Evolutionary conservation across 345 rosid genomes (phyloP).

Genomic region (Raphanus raphanistrum): DNA sequence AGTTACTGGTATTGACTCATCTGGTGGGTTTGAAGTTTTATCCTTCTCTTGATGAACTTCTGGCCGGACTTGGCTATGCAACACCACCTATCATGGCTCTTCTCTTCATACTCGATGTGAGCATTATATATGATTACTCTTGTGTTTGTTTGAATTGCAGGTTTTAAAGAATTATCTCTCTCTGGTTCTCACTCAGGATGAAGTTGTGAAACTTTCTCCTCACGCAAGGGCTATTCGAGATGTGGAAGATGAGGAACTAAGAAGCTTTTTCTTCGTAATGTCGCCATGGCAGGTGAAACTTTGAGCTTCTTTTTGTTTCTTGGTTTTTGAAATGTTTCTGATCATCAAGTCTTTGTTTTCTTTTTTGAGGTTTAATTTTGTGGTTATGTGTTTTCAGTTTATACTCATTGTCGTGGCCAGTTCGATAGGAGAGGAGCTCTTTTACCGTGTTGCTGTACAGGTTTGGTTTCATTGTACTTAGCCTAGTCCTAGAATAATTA

Average conservation of each 20-base stretch:
- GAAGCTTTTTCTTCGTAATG: constrained; percentile 98
- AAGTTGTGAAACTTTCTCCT: constrained; percentile 91
- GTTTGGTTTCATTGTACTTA: constrained; percentile 35
- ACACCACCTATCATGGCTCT: constrained; percentile 96
- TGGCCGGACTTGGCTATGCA: constrained; percentile 88
- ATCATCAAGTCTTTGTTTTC: background rate
- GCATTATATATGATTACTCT: background rate
- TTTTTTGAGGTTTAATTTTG: constrained; percentile 9
- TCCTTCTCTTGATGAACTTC: constrained; percentile 68
- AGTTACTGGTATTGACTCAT: constrained; percentile 73
- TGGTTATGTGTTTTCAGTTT: constrained; percentile 50
- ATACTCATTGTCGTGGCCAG: constrained; percentile 80
- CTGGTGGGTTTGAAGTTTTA: constrained; percentile 90
- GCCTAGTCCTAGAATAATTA: background rate
- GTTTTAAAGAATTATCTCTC: too few relatives aligned
- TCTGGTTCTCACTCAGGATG: too few relatives aligned
- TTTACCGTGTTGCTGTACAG: constrained; percentile 97
- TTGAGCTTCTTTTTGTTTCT: background rate
- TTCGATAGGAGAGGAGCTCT: constrained; percentile 97
- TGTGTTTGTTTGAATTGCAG: too few relatives aligned
- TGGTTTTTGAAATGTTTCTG: too few relatives aligned
- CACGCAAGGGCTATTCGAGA: constrained; percentile 97
- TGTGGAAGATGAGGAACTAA: constrained; percentile 95
- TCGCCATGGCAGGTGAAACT: constrained; percentile 96
- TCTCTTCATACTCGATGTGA: constrained; percentile 85